Conservation (phyloP, 2,329 filamentous ascomycete species). For the Paracamarosporium sp. region DNA sequence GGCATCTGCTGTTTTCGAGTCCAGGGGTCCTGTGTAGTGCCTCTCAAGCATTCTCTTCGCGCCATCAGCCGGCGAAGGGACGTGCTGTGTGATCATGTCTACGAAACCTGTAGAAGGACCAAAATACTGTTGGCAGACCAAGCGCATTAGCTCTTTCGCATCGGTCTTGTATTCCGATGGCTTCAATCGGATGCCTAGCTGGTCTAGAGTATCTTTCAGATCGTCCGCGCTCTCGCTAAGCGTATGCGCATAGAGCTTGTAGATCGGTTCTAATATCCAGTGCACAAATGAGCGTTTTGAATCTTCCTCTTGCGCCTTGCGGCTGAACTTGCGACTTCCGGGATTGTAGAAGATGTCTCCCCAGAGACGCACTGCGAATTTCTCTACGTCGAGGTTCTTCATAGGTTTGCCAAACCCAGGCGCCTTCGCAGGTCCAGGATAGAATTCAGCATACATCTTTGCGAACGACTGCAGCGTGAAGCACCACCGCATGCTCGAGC, state of each 20-base stretch:
- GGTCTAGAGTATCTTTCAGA: conserved; percentile 77
- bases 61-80: conserved; percentile 84
- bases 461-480: conserved; percentile 94
- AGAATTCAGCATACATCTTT: conserved; percentile 93
- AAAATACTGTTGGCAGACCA: conserved; percentile 96
- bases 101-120: conserved; percentile 88
- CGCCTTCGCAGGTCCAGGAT: conserved; percentile 62
- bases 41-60: conserved; percentile 78
- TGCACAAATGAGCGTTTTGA: conserved; percentile 89
- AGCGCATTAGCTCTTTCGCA: conserved; percentile 83
- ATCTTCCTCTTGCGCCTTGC: conserved; percentile 81
- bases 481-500: conserved; percentile 93
- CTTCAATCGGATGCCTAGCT: conserved; percentile 84
- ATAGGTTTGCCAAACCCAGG: conserved; percentile 43
- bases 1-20: conserved; percentile 78
- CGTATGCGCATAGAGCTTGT: conserved; percentile 95
- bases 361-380: conserved; percentile 89
- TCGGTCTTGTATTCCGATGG: conserved; percentile 91
- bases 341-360: conserved; percentile 98
- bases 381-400: conserved; percentile 70
- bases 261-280: conserved; percentile 94
- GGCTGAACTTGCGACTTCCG: conserved; percentile 85
- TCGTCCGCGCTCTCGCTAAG: conserved; percentile 90
- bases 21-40: conserved; percentile 90
- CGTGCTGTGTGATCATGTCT: conserved; percentile 90